Percentiles rank a stretch among this genome's conserved stretches.
Evolutionary conservation across 495 filamentous ascomycete genomes (phyloP).

Genomic region (Neurospora pannonica): DNA sequence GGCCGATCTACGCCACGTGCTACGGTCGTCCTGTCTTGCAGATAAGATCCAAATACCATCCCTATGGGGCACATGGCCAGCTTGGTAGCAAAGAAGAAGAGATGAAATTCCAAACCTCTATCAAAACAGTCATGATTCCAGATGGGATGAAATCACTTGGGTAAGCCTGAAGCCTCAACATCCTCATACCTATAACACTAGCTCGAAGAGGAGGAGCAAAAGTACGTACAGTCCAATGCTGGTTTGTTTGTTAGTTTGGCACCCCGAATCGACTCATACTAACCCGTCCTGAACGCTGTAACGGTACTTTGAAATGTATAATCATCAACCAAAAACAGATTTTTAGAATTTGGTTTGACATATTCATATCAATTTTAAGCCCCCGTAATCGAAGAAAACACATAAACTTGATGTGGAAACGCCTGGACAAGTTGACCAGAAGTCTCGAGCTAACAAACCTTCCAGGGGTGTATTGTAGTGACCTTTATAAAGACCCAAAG

Average conservation of each 20-base stretch:
- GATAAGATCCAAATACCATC: background rate
- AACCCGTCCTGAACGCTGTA: too few species aligned
- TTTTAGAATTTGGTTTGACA: too few species aligned
- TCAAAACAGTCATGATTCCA: background rate
- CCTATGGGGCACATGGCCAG: background rate
- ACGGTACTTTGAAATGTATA: too few species aligned
- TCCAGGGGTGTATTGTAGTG: background rate
- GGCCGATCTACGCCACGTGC: background rate
- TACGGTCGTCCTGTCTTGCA: background rate
- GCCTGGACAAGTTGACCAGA: too few species aligned
- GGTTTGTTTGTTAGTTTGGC: too few species aligned
- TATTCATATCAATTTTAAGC: too few species aligned
- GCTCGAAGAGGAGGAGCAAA: background rate
- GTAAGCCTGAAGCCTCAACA: background rate
- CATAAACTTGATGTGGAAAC: too few species aligned
- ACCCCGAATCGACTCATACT: too few species aligned
- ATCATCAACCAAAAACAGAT: too few species aligned
- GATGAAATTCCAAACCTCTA: background rate
- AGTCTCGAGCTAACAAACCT: too few species aligned
- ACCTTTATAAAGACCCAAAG: background rate
- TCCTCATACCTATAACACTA: background rate
- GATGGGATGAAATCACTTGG: background rate
- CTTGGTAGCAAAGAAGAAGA: background rate
- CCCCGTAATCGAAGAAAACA: too few species aligned
- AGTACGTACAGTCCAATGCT: background rate